Evolutionary conservation across 306 rosid species (phyloP), one percentile per base, ranked within the genome.

Genomic region (Medicago lupulina): DNA sequence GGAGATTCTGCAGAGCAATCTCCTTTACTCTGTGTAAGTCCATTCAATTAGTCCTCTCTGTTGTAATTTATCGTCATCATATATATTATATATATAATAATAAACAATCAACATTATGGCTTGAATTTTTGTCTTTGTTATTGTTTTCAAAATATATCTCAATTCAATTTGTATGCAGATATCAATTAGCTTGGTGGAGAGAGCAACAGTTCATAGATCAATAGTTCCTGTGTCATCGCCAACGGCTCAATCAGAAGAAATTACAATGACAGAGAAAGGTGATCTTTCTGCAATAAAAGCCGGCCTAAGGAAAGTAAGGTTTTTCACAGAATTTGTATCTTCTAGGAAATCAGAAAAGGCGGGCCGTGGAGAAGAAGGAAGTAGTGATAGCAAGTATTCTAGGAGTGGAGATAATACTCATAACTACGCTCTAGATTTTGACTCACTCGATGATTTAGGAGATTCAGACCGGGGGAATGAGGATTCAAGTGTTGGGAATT

Each of bases 231-330:
- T 79, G 67, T 34, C 84, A 59, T 92, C 91, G 6, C 90, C 96
- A 15, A 85, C 85, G 11, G 23, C 87, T 18, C 87, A 78, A 70
- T 72, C 81, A 2, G 86, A 81, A 34, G 99, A 88, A 63, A 72
- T 65, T 63, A 75, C 68, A 54, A 72, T 83, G 51, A 63, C 81
- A 6, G 98, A 89, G 80, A 96, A 92, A 78, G 98, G 87, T 31
- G 99, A 89, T 55, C 85, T 92, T 75, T 96, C 99, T 71, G 91
- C 94, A 25, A 92, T 89, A 46, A 96, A 92, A 89, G 96, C 98
- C 44, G 94, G 98, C 34, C 90, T 92, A 46, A 87, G 84, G 84
- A 92, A 96, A 87, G 99, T 96, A 7, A 96, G 85, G 82, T 84
- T 88, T 57, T 90, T 96, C 49, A 89, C 91, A 0, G 96, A 90